Evolutionary conservation across 306 rosid species (phyloP).

Genomic region (Begonia masoniana): DNA sequence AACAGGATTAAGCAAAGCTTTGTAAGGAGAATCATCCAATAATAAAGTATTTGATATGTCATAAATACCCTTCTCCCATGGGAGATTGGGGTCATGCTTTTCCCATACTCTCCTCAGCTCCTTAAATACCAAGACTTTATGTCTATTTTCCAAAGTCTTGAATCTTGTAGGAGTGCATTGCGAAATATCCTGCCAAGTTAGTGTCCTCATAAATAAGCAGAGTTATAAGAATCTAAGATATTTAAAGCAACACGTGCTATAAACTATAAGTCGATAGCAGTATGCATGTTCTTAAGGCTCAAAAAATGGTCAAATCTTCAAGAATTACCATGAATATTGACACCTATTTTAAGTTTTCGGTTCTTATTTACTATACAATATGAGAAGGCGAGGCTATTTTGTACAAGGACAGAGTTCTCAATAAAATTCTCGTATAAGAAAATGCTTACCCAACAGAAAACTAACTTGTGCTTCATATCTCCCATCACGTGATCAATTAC

Average conservation of each 20-base stretch:
- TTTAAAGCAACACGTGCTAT: too few species aligned
- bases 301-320: too few species aligned
- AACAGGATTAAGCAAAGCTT: constrained; percentile 76
- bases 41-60: constrained; percentile 58
- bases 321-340: too few species aligned
- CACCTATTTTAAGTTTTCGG: too few species aligned
- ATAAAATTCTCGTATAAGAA: not conserved
- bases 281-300: too few species aligned
- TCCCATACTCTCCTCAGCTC: constrained; percentile 76
- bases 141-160: constrained; percentile 42
- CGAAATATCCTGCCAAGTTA: constrained; percentile 35
- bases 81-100: constrained; percentile 55
- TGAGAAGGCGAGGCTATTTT: too few species aligned
- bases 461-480: constrained; percentile 41
- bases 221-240: not conserved
- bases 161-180: constrained; percentile 46
- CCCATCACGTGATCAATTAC: constrained; percentile 47
- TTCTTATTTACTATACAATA: too few species aligned
- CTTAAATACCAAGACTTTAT: constrained; percentile 60
- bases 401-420: too few species aligned
- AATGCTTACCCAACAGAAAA: constrained; percentile 73
- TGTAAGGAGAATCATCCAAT: constrained; percentile 88
- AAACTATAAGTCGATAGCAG: too few species aligned
- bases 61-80: constrained; percentile 61
- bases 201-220: not conserved